phyloP scores from a whole-genome alignment of 768 basidiomycete species.

The Macrolepiota dolichaula region DNA sequence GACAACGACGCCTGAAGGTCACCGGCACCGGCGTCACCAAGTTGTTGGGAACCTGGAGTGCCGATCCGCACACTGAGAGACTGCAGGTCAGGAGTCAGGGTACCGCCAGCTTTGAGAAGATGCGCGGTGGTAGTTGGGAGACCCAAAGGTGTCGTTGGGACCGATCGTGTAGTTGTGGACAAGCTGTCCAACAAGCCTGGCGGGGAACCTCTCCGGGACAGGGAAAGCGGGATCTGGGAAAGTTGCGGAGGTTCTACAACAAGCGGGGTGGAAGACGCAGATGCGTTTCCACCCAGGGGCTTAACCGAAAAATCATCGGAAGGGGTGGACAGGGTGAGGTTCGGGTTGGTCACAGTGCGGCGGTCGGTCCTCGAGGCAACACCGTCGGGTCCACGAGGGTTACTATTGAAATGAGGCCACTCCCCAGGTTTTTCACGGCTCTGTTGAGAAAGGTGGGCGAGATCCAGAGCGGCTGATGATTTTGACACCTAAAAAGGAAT shows the following conservation, averaged over 20 bases:
- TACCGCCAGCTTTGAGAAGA: constrained; percentile 65
- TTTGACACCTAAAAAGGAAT: constrained; percentile 58
- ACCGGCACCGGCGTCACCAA: constrained; percentile 47
- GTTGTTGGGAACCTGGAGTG: constrained; percentile 41
- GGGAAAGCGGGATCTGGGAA: constrained; percentile 51
- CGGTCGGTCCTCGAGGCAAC: constrained; percentile 55
- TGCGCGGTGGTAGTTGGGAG: constrained; percentile 46
- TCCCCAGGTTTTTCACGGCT: constrained; percentile 81
- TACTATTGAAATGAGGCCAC: constrained; percentile 87
- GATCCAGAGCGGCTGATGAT: constrained; percentile 89
- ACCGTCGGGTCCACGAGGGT: constrained; percentile 58
- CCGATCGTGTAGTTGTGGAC: constrained; percentile 66
- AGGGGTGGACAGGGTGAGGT: constrained; percentile 57
- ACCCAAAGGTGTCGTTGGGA: constrained; percentile 77
- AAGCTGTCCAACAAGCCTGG: constrained; percentile 60
- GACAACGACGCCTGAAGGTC: constrained; percentile 76
- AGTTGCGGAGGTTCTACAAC: constrained; percentile 44
- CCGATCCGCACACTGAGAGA: constrained; percentile 60
- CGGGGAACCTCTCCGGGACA: constrained; percentile 75
- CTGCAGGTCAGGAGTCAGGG: constrained; percentile 59
- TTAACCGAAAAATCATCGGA: constrained; percentile 44
- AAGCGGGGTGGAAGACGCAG: constrained; percentile 64
- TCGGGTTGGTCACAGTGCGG: constrained; percentile 73
- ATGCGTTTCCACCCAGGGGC: constrained; percentile 43
- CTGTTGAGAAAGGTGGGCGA: constrained; percentile 85